These are phyloP conservation scores for Balamuthia mandrillaris DNA, from an alignment of 208 protist genomes.

Conservation along the genomic window DNA sequence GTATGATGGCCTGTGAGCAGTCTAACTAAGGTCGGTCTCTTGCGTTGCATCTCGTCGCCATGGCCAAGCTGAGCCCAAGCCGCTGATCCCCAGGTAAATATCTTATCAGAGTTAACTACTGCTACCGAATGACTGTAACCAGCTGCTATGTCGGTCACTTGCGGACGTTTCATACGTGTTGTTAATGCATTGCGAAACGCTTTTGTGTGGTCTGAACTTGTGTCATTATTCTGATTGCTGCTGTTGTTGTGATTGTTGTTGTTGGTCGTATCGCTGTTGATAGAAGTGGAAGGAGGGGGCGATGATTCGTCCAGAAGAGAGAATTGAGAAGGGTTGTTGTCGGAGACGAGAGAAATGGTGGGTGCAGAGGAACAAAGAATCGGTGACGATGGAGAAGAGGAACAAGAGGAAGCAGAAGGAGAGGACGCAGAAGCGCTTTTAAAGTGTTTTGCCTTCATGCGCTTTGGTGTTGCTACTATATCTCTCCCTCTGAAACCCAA, in stretches of 20 bases:
- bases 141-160: background rate
- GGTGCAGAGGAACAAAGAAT: too few species aligned
- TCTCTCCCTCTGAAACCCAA: background rate
- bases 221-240: too few species aligned
- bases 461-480: background rate
- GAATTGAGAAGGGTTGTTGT: too few species aligned
- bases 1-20: background rate
- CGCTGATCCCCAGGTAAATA: constrained; percentile 13
- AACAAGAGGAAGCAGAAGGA: too few species aligned
- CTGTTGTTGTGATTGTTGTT: too few species aligned
- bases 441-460: constrained; percentile 22
- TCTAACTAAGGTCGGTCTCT: background rate
- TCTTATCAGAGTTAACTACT: background rate
- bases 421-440: background rate
- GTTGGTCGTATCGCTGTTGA: too few species aligned
- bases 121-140: constrained; percentile 22
- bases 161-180: background rate
- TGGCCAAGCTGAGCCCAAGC: constrained; percentile 13
- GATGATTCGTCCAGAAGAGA: too few species aligned
- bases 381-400: too few species aligned
- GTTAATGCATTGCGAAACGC: too few species aligned
- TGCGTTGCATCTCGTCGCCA: constrained; percentile 10
- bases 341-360: too few species aligned
- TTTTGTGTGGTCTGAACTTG: too few species aligned
- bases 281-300: too few species aligned